Percentiles rank a stretch among this genome's conserved stretches.
Conservation (phyloP, 768 basidiomycete species). For the Tricholoma flavovirens region DNA sequence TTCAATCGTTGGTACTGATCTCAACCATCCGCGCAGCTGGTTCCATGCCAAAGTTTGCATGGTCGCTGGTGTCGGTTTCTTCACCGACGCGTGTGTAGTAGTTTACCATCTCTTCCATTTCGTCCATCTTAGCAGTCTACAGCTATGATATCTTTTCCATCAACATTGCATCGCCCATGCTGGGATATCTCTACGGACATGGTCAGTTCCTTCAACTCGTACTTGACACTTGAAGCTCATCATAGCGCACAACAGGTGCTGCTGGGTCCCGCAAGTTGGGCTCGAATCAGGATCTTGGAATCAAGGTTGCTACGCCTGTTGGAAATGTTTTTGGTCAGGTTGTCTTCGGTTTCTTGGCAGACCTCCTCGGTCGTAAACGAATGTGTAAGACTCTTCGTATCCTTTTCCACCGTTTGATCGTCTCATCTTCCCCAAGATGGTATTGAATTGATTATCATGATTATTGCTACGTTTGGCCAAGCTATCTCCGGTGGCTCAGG, state of each 20-base stretch:
- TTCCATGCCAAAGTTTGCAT: conserved; percentile 78
- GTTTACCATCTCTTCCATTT: not conserved
- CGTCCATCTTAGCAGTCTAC: not conserved
- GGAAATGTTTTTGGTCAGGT: conserved; percentile 74
- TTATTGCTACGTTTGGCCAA: conserved; percentile 73
- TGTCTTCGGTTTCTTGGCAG: conserved; percentile 77
- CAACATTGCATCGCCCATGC: conserved; percentile 78
- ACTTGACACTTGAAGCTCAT: not conserved
- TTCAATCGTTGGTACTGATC: conserved; percentile 1
- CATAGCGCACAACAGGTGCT: conserved; percentile 11
- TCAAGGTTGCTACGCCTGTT: conserved; percentile 74
- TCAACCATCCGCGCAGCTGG: conserved; percentile 41
- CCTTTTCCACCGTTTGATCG: not conserved
- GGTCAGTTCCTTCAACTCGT: conserved; percentile 21
- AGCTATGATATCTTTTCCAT: conserved; percentile 88
- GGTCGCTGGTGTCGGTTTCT: conserved; percentile 81
- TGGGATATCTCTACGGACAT: conserved; percentile 72
- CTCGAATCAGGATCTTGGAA: conserved; percentile 64
- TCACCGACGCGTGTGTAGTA: conserved; percentile 70
- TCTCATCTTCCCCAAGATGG: conserved; percentile 39
- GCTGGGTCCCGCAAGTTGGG: conserved; percentile 37
- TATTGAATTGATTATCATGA: conserved; percentile 76
- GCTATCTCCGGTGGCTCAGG: conserved; percentile 65
- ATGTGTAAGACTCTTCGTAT: conserved; percentile 54
- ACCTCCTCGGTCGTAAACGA: conserved; percentile 67